Evolutionary conservation across 2,329 filamentous ascomycete genomes (phyloP), one percentile per base, ranked within the genome.

Genomic region (Cercospora sp.): DNA sequence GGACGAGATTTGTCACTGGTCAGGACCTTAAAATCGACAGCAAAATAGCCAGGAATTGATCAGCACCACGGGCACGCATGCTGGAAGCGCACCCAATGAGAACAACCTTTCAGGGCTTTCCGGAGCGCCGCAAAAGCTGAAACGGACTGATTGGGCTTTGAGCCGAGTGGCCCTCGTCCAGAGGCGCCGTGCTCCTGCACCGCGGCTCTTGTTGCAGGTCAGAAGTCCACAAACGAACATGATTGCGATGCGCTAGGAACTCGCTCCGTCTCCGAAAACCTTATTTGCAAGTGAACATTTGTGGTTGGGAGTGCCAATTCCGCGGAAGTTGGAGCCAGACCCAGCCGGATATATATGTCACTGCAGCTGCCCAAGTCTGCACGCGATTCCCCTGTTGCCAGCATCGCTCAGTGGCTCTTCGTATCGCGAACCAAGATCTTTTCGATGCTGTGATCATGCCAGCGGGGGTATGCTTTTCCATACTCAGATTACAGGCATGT

Each of bases 41-140:
- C 55, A 59, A 32, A 59, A 59, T 59, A 32, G 32, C 30, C 55
- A 37, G 28, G n/a, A 59, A 34, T 59, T 59, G 55, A 59, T 59
- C 55, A 59, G 55, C 55, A 59, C 55, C 16, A 18, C 30, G 28
- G 49, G 26, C 21, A 13, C 18, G 21, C 45, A 24, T 6, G 45
- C 21, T 53, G 49, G 49, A 53, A 24, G 49, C 49, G 12, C 49
- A 26, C 12, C 49, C 49, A 53, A 53, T 53, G 12, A 26, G 13
- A 24, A 18, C 43, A 49, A 16, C 2, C 49, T 24, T 53, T 53
- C 49, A 53, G 49, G 49, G 21, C 49, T 53, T 53, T 24, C 49
- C 49, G 18, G 21, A 24, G 21, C 43, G n/a, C 43, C 43, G 43
- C 43, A 40, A 40, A 40, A 40, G 34, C 34, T 40, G 34, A 40